Evolutionary conservation across 176 grass and related monocot genomes (phyloP).

Genomic region (Urochloa ruziziensis): DNA sequence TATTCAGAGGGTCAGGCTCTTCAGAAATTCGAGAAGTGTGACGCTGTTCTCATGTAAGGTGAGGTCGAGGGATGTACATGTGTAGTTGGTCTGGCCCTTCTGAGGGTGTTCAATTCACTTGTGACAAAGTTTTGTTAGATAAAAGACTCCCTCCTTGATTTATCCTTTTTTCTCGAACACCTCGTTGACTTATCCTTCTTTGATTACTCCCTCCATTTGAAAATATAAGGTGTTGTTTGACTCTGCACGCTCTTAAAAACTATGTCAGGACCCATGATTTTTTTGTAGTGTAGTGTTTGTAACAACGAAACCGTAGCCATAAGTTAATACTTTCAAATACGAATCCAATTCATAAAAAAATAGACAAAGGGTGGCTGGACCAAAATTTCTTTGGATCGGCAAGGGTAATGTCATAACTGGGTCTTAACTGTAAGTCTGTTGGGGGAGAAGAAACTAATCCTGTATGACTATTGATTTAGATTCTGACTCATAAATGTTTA

Average conservation of each 20-base stretch:
- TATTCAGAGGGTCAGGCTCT: constrained; percentile 58
- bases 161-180: no score
- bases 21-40: constrained; percentile 65
- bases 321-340: no score
- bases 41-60: constrained; percentile 55
- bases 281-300: background rate
- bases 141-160: background rate
- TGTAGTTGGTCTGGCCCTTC: background rate
- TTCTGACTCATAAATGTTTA: constrained; percentile 9
- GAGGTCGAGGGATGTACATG: constrained; percentile 22
- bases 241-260: background rate
- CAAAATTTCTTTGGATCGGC: no score
- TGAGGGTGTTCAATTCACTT: background rate
- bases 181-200: background rate
- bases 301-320: background rate
- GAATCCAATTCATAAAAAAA: no score
- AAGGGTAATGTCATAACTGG: no score
- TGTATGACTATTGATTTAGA: background rate
- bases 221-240: background rate
- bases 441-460: background rate
- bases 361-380: no score
- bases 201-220: background rate
- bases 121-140: constrained; percentile 5
- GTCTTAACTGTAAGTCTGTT: background rate
- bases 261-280: background rate